Percentiles rank a stretch among this genome's conserved stretches.
phyloP scores from a whole-genome alignment of 768 basidiomycete species.

The Russula earlei region DNA sequence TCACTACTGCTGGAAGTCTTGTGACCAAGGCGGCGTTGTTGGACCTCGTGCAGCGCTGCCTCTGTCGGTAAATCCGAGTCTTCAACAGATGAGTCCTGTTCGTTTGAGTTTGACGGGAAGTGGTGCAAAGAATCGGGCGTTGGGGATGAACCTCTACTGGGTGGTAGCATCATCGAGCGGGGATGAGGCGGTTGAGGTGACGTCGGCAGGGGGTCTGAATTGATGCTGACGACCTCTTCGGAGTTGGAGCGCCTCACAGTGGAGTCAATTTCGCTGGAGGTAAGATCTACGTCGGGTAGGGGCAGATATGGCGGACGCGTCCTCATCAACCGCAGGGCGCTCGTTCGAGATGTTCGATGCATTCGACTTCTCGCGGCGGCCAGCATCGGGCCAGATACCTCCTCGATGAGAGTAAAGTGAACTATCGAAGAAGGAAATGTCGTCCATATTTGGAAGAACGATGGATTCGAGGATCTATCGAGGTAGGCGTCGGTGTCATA shows the following conservation, averaged over 20 bases:
- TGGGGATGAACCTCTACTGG: constrained; percentile 8
- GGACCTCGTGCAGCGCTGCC: neutral
- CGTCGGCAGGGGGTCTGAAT: neutral
- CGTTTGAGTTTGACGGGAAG: neutral
- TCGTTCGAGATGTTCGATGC: constrained; percentile 4
- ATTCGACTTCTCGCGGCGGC: constrained; percentile 31
- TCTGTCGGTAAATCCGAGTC: neutral
- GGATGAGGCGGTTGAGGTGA: neutral
- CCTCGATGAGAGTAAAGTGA: constrained; percentile 54
- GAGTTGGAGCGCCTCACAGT: constrained; percentile 26
- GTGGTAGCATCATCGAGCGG: neutral
- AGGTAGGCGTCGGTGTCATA: constrained; percentile 4
- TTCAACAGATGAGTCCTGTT: neutral
- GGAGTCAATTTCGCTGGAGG: constrained; percentile 17
- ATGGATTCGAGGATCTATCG: constrained; percentile 84
- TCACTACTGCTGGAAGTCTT: constrained; percentile 9
- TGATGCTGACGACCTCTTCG: constrained; percentile 23
- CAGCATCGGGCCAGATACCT: constrained; percentile 82
- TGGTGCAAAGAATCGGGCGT: neutral
- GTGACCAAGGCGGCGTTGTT: constrained; percentile 8
- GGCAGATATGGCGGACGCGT: constrained; percentile 29
- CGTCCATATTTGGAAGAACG: constrained; percentile 97
- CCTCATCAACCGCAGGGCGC: constrained; percentile 20
- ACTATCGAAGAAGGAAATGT: constrained; percentile 92
- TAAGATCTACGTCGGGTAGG: constrained; percentile 22